These are phyloP conservation scores for Pichia sp. DNA, from an alignment of 1,139 yeast genomes.

Conservation along the genomic window DNA sequence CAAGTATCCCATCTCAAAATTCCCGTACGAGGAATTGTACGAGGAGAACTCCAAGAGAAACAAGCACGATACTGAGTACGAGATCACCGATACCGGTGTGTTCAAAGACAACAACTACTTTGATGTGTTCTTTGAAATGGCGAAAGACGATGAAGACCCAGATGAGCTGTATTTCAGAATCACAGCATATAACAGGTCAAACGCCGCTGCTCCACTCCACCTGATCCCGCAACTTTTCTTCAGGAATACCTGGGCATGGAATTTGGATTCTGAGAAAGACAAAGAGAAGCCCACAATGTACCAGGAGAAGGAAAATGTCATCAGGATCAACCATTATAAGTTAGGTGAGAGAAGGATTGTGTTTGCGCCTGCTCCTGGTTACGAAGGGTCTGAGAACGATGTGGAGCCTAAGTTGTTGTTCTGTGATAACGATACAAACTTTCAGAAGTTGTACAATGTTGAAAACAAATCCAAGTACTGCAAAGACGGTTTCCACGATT, in stretches of 20 bases:
- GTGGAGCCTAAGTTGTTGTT: conserved; percentile 73
- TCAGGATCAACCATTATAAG: conserved; percentile 64
- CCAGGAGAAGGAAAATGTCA: conserved; percentile 39
- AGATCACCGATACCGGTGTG: conserved; percentile 69
- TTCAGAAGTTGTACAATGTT: conserved; percentile 59
- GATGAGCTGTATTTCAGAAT: conserved; percentile 78
- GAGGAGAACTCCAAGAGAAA: conserved; percentile 64
- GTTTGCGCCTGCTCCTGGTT: conserved; percentile 89
- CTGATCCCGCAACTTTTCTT: conserved; percentile 80
- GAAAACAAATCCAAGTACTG: conserved; percentile 57
- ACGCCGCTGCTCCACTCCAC: conserved; percentile 82
- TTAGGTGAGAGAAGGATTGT: conserved; percentile 68
- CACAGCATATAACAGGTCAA: conserved; percentile 85
- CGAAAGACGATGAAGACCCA: conserved; percentile 78
- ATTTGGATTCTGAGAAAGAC: conserved; percentile 42
- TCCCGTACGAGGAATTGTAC: conserved; percentile 76
- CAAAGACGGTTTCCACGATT: conserved; percentile 91
- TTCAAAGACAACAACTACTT: conserved; percentile 80
- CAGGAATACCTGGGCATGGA: conserved; percentile 96
- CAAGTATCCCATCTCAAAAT: conserved; percentile 84
- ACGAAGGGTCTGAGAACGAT: conserved; percentile 53
- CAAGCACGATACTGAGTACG: conserved; percentile 65
- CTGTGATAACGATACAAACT: conserved; percentile 88
- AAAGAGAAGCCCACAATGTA: conserved; percentile 48
- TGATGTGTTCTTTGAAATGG: conserved; percentile 89